Base-by-base conservation (phyloP, 805 yeast genomes). In the Lachancea quebecensis region DNA sequence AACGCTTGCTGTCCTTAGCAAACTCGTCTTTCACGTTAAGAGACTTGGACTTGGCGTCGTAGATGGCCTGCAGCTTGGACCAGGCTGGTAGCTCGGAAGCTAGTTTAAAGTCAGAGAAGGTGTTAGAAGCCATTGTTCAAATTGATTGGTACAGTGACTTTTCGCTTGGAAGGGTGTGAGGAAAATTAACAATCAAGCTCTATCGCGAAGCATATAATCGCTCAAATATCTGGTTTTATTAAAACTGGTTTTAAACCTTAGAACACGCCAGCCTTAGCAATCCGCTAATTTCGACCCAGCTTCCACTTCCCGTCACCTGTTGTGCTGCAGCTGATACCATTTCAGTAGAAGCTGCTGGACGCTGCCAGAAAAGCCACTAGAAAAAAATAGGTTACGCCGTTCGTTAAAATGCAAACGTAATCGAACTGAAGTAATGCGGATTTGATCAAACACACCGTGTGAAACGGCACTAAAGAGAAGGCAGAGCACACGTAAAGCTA, bases 51-150 rank as follows among this genome's bases (percentile, higher is more conserved):
- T 74, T 71, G 50, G 78, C 54, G 53, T 85, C 82, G 72, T 81
- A 86, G 50, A 87, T 69, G 46, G 68, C 53, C 72, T 88, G 84
- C 57, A 93, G 78, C 57, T 80, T 71, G 54, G 80, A 74, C 95
- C 95, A 93, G 41, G 96, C 82, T 50, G 91, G 80, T 58, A 89
- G 77, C 54, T 86, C 90, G 44, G 81, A 56, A 38, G 89, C 75
- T 57, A 79, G 72, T 56, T 78, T 74, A 62, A 82, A 82, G 47
- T 72, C 65, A 18, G 78, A 65, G 54, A 58, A 66, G 32, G 73
- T 52, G 45, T 58, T 59, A 14, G 47, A 44, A 12, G 47, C 47
- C 47, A 44, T 44, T 34, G 41, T 15, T 25, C 11, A 17, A 10
- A 25, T 15, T 21, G 27, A 14, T 15, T 3, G 9, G 27, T 36